Evolutionary conservation across 2,329 filamentous ascomycete species (phyloP).

Genomic region (Exutisphaerella laricina): DNA sequence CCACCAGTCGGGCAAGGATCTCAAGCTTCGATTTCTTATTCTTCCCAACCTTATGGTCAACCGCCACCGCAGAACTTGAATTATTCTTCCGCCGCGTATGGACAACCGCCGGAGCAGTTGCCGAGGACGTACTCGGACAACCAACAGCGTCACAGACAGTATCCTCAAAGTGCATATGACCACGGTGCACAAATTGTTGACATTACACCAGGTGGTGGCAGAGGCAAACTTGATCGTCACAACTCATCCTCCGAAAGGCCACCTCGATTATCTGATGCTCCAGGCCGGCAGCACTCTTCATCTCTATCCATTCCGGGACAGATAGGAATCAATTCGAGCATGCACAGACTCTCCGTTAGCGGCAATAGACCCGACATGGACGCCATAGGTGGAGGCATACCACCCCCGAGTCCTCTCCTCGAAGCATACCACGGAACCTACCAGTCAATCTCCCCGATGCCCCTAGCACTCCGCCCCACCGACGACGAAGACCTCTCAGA

Average conservation of each 20-base stretch:
- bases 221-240: slow-evolving; percentile 17
- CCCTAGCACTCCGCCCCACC: slow-evolving; percentile 63
- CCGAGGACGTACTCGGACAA: slow-evolving; percentile 18
- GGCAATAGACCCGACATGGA: slow-evolving; percentile 41
- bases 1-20: slow-evolving; percentile 15
- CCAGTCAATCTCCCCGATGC: slow-evolving; percentile 92
- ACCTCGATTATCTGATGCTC: slow-evolving; percentile 17
- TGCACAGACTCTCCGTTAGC: slow-evolving; percentile 45
- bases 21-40: slow-evolving; percentile 8
- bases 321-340: slow-evolving; percentile 35
- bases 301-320: slow-evolving; percentile 29
- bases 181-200: slow-evolving; percentile 36
- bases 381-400: slow-evolving; percentile 37
- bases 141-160: slow-evolving; percentile 5
- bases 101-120: slow-evolving; percentile 17
- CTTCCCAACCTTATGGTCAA: slow-evolving; percentile 17
- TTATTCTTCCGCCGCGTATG: slow-evolving; percentile 16
- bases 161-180: slow-evolving; percentile 22
- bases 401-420: slow-evolving; percentile 76
- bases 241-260: slow-evolving; percentile 16
- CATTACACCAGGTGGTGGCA: slow-evolving; percentile 35
- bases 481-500: slow-evolving; percentile 52
- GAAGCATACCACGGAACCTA: slow-evolving; percentile 93
- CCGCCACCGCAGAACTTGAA: slow-evolving; percentile 9
- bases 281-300: slow-evolving; percentile 3